Evolutionary conservation across 192 early-diverging fungal species (phyloP).

Genomic region (Rhizoclosmatium sp.): DNA sequence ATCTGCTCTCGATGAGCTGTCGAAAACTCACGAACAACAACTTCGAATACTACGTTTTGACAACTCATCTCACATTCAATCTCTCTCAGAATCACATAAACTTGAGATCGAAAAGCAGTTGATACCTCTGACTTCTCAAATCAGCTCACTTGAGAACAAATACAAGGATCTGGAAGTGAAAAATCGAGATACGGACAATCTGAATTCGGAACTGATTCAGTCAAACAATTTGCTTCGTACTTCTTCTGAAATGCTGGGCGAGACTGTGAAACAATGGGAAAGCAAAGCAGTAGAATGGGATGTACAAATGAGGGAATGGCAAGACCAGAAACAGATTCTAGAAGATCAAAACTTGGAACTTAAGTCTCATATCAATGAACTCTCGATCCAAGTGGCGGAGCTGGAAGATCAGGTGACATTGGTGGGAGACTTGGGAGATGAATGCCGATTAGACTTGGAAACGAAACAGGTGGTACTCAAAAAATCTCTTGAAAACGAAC

Average conservation of each 20-base stretch:
- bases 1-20: neutral
- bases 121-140: too few relatives aligned
- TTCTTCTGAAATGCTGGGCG: too few relatives aligned
- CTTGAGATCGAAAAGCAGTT: too few relatives aligned
- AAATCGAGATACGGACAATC: neutral
- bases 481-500: neutral
- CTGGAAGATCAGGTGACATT: neutral
- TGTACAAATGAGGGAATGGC: neutral
- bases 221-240: neutral
- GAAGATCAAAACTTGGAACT: neutral
- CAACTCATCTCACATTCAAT: too few relatives aligned
- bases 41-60: neutral
- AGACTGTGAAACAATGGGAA: too few relatives aligned
- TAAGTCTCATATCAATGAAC: neutral
- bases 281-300: too few relatives aligned
- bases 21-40: neutral
- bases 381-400: neutral
- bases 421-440: too few relatives aligned
- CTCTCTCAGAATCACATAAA: too few relatives aligned
- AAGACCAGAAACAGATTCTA: neutral
- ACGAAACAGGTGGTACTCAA: neutral
- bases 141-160: too few relatives aligned
- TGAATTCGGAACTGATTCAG: neutral
- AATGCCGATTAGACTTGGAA: neutral
- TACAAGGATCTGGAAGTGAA: too few relatives aligned